Percentiles rank a stretch among this genome's conserved stretches.
Conservation (phyloP, 1,284 basidiomycete genomes). For the Trichosporon sp. region DNA sequence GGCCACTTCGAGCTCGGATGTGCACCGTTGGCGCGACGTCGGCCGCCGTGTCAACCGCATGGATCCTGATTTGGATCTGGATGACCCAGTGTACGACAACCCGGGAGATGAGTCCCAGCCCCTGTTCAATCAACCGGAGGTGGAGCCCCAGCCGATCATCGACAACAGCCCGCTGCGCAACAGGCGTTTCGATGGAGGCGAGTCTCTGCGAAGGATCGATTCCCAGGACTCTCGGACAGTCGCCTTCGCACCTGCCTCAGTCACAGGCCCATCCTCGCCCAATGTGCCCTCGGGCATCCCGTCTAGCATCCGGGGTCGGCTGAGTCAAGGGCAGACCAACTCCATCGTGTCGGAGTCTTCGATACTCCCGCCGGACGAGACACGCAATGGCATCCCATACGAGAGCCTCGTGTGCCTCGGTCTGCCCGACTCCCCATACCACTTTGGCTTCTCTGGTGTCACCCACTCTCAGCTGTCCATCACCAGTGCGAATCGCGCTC, state of each 20-base stretch:
- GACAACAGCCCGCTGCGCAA: constrained; percentile 17
- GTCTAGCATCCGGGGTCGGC: constrained; percentile 22
- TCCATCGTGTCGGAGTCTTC: constrained; percentile 33
- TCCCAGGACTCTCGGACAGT: constrained; percentile 34
- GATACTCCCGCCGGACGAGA: constrained; percentile 14
- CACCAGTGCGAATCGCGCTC: constrained; percentile 50
- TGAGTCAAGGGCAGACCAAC: constrained; percentile 17
- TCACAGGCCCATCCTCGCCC: neutral
- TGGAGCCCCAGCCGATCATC: constrained; percentile 22
- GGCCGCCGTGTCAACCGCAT: constrained; percentile 51
- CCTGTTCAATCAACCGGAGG: constrained; percentile 9
- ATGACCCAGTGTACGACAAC: constrained; percentile 22
- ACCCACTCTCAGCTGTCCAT: constrained; percentile 65
- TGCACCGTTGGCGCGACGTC: constrained; percentile 71
- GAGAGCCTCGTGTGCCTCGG: constrained; percentile 70
- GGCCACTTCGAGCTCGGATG: constrained; percentile 70
- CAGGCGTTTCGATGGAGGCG: constrained; percentile 17
- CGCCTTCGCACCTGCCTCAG: constrained; percentile 35
- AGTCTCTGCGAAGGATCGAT: constrained; percentile 24
- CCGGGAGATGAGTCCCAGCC: constrained; percentile 2
- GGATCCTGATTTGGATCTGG: constrained; percentile 52
- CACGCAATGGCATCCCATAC: constrained; percentile 66
- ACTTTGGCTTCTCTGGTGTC: constrained; percentile 37
- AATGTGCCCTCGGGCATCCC: constrained; percentile 15
- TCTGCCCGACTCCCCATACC: constrained; percentile 68